phyloP scores from a whole-genome alignment of 257 asterid species.

The Solanum lignicaule region DNA sequence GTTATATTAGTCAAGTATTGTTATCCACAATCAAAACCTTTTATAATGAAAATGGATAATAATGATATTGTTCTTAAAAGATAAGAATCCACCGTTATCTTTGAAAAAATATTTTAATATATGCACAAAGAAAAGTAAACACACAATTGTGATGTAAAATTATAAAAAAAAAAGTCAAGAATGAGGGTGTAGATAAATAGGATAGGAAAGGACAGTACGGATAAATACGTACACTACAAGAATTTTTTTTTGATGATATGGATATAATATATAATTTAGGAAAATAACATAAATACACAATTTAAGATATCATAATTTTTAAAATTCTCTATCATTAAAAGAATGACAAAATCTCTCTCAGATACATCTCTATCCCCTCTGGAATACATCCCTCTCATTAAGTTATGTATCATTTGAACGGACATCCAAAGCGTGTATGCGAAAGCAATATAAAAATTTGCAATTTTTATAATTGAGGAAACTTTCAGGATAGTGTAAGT shows the following conservation, averaged over 20 bases:
- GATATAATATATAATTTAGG: not conserved
- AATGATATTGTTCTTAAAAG: not conserved
- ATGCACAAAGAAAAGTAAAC: not conserved
- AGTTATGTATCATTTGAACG: fast-evolving
- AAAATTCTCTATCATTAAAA: too few relatives aligned
- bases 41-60: not conserved
- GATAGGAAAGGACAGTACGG: not conserved
- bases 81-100: not conserved
- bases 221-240: not conserved
- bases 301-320: too few relatives aligned
- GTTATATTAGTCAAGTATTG: not conserved
- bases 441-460: fast-evolving
- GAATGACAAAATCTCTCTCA: too few relatives aligned
- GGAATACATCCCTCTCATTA: too few relatives aligned
- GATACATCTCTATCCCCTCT: too few relatives aligned
- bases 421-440: too few relatives aligned
- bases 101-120: not conserved
- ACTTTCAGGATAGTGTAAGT: too few relatives aligned
- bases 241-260: not conserved
- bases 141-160: not conserved
- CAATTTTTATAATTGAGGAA: too few relatives aligned
- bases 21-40: not conserved
- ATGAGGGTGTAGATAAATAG: not conserved
- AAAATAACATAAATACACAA: too few relatives aligned
- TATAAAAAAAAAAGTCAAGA: not conserved